phyloP scores from a whole-genome alignment of 352 stramenopile species.

The Phytophthora niederhauseri region DNA sequence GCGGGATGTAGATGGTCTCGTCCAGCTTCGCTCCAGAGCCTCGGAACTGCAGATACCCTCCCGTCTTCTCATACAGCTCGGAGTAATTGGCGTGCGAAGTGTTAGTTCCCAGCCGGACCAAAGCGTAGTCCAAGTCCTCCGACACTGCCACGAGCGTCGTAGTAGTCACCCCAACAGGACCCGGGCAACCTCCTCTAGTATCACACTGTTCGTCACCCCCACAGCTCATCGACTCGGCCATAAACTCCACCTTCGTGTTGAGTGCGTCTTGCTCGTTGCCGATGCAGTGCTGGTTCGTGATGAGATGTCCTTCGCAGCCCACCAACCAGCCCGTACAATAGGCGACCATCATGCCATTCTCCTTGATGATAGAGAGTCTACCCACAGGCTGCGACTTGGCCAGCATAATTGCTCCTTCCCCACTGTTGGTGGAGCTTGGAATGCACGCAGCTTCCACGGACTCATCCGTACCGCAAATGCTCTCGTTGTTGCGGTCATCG shows the following conservation, averaged over 20 bases:
- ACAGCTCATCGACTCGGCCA: slow-evolving; percentile 60
- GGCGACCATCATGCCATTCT: slow-evolving; percentile 60
- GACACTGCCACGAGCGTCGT: slow-evolving; percentile 64
- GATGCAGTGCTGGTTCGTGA: slow-evolving; percentile 88
- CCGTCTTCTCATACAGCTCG: slow-evolving; percentile 39
- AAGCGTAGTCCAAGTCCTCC: slow-evolving; percentile 60
- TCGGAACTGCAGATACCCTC: slow-evolving; percentile 68
- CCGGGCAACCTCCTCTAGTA: slow-evolving; percentile 52
- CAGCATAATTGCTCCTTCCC: slow-evolving; percentile 44
- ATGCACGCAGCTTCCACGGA: slow-evolving; percentile 71
- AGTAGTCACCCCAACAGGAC: slow-evolving; percentile 38
- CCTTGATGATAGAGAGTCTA: slow-evolving; percentile 68
- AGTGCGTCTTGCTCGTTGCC: slow-evolving; percentile 58
- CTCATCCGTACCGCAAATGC: slow-evolving; percentile 70
- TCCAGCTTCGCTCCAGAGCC: slow-evolving; percentile 45
- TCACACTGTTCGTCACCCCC: slow-evolving; percentile 44
- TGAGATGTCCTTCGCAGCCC: slow-evolving; percentile 74
- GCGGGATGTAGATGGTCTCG: slow-evolving; percentile 77
- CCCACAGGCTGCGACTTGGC: slow-evolving; percentile 53
- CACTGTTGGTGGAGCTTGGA: slow-evolving; percentile 35
- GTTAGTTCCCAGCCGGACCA: slow-evolving; percentile 55
- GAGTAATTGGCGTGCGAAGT: slow-evolving; percentile 33
- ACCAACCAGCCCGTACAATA: slow-evolving; percentile 79
- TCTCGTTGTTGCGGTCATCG: slow-evolving; percentile 49
- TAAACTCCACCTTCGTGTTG: slow-evolving; percentile 75